Percentiles rank a stretch among this genome's conserved stretches.
Evolutionary conservation across 1,284 basidiomycete species (phyloP).

Genomic region (Acaromyces ingoldii): DNA sequence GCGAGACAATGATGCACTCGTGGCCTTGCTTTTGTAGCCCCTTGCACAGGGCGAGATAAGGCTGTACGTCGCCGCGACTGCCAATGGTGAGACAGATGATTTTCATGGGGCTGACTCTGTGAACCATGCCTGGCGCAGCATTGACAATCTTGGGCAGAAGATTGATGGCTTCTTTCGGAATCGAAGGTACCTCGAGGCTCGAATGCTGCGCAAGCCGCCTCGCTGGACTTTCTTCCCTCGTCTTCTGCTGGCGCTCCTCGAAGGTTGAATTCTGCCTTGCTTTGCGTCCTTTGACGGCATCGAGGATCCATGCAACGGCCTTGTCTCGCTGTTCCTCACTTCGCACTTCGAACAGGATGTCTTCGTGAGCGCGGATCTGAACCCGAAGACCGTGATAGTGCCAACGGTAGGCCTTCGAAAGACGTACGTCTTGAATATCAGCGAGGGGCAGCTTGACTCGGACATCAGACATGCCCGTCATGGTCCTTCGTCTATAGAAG

Average conservation of each 20-base stretch:
- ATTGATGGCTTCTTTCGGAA: constrained; percentile 10
- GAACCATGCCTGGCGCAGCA: background rate
- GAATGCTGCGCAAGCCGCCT: background rate
- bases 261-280: background rate
- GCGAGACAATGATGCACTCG: constrained; percentile 61
- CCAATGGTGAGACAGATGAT: constrained; percentile 56
- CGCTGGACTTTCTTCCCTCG: background rate
- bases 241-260: background rate
- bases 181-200: background rate
- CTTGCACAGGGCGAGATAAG: constrained; percentile 59
- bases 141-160: constrained; percentile 30
- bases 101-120: constrained; percentile 24
- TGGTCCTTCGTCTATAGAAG: constrained; percentile 26
- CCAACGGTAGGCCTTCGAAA: constrained; percentile 29
- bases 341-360: constrained; percentile 35
- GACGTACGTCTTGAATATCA: constrained; percentile 29
- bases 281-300: constrained; percentile 6
- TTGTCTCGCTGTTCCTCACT: constrained; percentile 21
- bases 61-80: constrained; percentile 59
- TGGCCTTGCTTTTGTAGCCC: constrained; percentile 56
- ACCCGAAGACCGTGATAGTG: constrained; percentile 34
- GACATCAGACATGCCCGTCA: constrained; percentile 17
- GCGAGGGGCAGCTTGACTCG: constrained; percentile 36
- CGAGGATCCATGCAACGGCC: background rate
- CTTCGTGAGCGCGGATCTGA: constrained; percentile 33